A percentile compares a stretch with the other conserved stretches of the same genome.
Conservation (phyloP, 2,329 filamentous ascomycete species). For the Diplocarpon mali region DNA sequence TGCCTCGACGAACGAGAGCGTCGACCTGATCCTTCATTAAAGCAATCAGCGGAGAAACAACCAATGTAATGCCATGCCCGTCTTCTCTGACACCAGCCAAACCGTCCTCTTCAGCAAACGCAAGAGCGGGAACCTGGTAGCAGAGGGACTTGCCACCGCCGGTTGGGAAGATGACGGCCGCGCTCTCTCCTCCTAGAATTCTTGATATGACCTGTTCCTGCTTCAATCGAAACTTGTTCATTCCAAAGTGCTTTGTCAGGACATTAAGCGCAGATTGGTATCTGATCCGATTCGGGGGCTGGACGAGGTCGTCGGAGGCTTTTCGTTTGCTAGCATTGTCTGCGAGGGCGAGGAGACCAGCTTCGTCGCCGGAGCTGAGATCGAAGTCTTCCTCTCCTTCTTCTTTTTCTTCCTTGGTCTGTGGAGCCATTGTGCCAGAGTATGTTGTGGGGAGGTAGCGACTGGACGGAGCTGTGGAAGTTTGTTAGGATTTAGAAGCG, state of each 20-base stretch:
- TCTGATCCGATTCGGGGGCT: too few relatives aligned
- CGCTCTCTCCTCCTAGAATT: conserved; percentile 33
- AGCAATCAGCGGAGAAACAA: conserved; percentile 45
- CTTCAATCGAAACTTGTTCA: conserved; percentile 33
- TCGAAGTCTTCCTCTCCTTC: too few relatives aligned
- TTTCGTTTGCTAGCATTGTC: neutral
- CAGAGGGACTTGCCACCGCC: conserved; percentile 33
- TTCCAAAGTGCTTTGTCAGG: conserved; percentile 30
- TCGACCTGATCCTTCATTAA: conserved; percentile 53
- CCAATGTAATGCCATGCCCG: conserved; percentile 38
- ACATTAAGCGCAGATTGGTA: conserved; percentile 29
- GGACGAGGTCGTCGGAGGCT: too few relatives aligned
- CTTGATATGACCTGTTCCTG: conserved; percentile 35
- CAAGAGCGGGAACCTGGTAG: conserved; percentile 34
- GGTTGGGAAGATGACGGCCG: conserved; percentile 33
- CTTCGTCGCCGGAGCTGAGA: neutral
- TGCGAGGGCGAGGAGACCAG: neutral
- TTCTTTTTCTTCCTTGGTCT: neutral
- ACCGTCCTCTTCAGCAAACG: conserved; percentile 31
- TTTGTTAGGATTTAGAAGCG: too few relatives aligned
- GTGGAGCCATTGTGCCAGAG: neutral
- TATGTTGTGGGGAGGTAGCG: neutral
- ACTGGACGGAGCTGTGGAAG: neutral
- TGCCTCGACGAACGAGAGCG: conserved; percentile 36
- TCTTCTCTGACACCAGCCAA: conserved; percentile 17